Evolutionary conservation across 1,139 yeast genomes (phyloP).

Genomic region (Hyphopichia pseudoburtonii): DNA sequence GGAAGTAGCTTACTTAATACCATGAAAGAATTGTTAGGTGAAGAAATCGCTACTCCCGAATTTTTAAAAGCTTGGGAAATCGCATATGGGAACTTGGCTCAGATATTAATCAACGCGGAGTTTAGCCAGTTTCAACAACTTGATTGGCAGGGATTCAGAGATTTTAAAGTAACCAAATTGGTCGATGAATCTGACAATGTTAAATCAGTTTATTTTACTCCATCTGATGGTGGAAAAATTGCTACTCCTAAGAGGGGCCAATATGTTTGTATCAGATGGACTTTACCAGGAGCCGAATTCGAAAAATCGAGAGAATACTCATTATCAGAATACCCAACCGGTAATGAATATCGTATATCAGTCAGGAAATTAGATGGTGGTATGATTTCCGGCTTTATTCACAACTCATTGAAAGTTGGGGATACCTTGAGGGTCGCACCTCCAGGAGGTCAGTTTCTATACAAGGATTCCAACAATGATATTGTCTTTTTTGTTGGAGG

Average conservation of each 20-base stretch:
- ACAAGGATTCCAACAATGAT: slow-evolving; percentile 34
- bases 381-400: slow-evolving; percentile 53
- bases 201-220: slow-evolving; percentile 52
- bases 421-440: slow-evolving; percentile 52
- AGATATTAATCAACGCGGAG: slow-evolving; percentile 59
- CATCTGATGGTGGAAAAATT: slow-evolving; percentile 41
- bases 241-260: slow-evolving; percentile 54
- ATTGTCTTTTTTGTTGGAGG: slow-evolving; percentile 57
- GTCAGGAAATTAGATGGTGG: slow-evolving; percentile 51
- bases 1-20: slow-evolving; percentile 57
- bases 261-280: slow-evolving; percentile 55
- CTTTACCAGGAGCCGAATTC: slow-evolving; percentile 25
- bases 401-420: slow-evolving; percentile 49
- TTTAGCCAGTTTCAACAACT: slow-evolving; percentile 40
- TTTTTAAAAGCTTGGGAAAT: slow-evolving; percentile 65
- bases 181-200: slow-evolving; percentile 48
- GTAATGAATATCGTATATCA: slow-evolving; percentile 50
- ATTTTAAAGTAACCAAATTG: slow-evolving; percentile 46
- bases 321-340: slow-evolving; percentile 33
- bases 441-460: slow-evolving; percentile 58
- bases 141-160: slow-evolving; percentile 58
- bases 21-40: slow-evolving; percentile 55
- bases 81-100: slow-evolving; percentile 67
- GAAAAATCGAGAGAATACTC: slow-evolving; percentile 55
- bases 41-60: slow-evolving; percentile 53